Conservation (phyloP, 257 asterid genomes). For the Solanum chiquidenum region DNA sequence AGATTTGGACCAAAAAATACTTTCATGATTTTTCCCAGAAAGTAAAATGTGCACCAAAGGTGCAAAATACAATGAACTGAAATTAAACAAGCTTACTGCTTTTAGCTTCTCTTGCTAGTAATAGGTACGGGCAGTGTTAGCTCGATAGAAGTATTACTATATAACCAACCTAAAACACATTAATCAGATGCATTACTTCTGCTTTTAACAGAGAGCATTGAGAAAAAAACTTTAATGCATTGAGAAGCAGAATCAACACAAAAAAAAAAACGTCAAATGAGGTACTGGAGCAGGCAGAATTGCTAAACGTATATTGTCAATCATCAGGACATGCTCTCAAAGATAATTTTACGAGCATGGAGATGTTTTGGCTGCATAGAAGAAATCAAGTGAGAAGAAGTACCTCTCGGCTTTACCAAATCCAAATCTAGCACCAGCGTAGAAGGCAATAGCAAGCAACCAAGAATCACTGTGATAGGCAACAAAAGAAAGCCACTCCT, state of each 20-base stretch:
- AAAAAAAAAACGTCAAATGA: neutral
- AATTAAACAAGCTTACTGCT: neutral
- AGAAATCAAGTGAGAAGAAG: neutral
- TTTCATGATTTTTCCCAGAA: neutral
- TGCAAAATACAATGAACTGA: neutral
- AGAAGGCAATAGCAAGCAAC: conserved; percentile 35
- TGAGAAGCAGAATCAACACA: neutral
- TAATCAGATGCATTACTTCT: neutral
- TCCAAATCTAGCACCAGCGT: conserved; percentile 28
- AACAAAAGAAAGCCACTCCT: conserved; percentile 35
- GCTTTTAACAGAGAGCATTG: neutral
- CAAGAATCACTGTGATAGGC: conserved; percentile 42
- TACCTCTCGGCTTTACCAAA: conserved; percentile 36
- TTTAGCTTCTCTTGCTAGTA: neutral
- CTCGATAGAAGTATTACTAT: neutral
- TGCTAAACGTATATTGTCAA: neutral
- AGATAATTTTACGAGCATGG: neutral
- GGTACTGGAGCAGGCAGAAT: neutral
- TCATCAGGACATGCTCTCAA: neutral
- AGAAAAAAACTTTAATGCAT: neutral
- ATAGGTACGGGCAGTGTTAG: neutral
- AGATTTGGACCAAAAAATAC: neutral
- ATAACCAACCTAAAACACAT: neutral
- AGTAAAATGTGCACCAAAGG: neutral
- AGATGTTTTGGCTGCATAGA: neutral